Conservation (phyloP, 805 yeast species). For the Kregervanrija fluxuum region DNA sequence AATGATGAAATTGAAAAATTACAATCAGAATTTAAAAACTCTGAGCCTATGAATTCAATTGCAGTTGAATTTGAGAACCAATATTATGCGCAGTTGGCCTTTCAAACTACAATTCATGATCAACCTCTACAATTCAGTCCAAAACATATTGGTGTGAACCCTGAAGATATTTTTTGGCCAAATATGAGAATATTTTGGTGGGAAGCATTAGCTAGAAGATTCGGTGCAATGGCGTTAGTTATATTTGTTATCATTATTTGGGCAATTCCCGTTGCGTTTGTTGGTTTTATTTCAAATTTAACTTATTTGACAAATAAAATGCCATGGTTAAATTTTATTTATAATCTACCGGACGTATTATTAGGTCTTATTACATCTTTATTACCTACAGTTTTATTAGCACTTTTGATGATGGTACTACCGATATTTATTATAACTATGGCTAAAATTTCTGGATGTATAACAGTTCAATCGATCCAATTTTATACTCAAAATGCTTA, state of each 20-base stretch:
- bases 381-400: constrained; percentile 59
- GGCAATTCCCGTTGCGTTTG: constrained; percentile 76
- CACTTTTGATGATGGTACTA: constrained; percentile 57
- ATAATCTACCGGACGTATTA: constrained; percentile 44
- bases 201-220: constrained; percentile 54
- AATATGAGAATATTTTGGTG: constrained; percentile 77
- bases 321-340: constrained; percentile 48
- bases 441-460: constrained; percentile 55
- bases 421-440: constrained; percentile 58
- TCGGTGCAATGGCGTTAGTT: constrained; percentile 47
- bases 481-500: constrained; percentile 59
- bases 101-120: constrained; percentile 57
- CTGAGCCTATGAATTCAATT: constrained; percentile 67
- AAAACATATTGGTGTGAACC: constrained; percentile 54
- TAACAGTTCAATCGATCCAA: constrained; percentile 52
- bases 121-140: constrained; percentile 59
- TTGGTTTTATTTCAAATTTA: constrained; percentile 66
- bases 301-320: constrained; percentile 52
- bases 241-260: constrained; percentile 53
- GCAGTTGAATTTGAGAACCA: constrained; percentile 76
- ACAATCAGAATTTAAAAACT: constrained; percentile 41
- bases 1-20: constrained; percentile 49
- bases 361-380: constrained; percentile 63
- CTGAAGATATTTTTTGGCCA: constrained; percentile 59
- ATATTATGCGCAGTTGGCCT: constrained; percentile 67